Percentiles rank a stretch among this genome's conserved stretches.
Conservation (phyloP, 2,329 filamentous ascomycete genomes). For the Colletotrichum tropicicola region DNA sequence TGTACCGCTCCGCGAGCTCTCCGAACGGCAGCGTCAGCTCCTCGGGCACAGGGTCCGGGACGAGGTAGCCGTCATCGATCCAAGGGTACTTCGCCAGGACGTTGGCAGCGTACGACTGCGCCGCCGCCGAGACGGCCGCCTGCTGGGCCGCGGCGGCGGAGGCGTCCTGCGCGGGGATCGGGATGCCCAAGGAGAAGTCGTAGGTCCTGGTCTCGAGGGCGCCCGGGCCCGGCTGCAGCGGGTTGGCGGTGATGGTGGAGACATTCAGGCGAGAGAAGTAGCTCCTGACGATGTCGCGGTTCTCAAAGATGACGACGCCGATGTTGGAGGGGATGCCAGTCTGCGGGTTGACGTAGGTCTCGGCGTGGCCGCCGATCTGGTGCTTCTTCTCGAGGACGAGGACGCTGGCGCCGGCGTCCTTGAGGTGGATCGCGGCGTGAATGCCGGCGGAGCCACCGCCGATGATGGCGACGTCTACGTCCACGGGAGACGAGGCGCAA, state of each 20-base stretch:
- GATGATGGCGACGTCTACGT: conserved; percentile 42
- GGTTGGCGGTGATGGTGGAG: conserved; percentile 18
- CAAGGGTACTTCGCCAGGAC: conserved; percentile 23
- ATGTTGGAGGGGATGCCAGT: conserved; percentile 24
- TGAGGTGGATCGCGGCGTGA: conserved; percentile 48
- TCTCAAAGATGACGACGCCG: conserved; percentile 40
- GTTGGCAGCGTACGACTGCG: conserved; percentile 12
- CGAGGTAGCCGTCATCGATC: conserved; percentile 38
- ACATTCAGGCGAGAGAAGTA: conserved; percentile 48
- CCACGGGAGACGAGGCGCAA: background rate
- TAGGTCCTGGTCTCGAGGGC: conserved; percentile 21
- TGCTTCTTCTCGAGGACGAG: conserved; percentile 48
- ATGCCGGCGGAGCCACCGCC: conserved; percentile 52
- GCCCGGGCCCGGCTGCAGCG: background rate
- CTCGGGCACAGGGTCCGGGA: conserved; percentile 53
- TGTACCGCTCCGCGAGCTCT: conserved; percentile 51
- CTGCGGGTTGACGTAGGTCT: conserved; percentile 46
- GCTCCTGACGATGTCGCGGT: conserved; percentile 40
- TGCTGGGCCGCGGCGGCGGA: conserved; percentile 15
- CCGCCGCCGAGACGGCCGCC: conserved; percentile 7
- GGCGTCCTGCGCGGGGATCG: conserved; percentile 18
- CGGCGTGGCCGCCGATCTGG: conserved; percentile 49
- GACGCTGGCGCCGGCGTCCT: conserved; percentile 45
- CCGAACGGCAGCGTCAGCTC: conserved; percentile 53
- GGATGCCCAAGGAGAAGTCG: conserved; percentile 30